phyloP scores from a whole-genome alignment of 2,329 filamentous ascomycete species.

The Ophiosphaerella korrae region DNA sequence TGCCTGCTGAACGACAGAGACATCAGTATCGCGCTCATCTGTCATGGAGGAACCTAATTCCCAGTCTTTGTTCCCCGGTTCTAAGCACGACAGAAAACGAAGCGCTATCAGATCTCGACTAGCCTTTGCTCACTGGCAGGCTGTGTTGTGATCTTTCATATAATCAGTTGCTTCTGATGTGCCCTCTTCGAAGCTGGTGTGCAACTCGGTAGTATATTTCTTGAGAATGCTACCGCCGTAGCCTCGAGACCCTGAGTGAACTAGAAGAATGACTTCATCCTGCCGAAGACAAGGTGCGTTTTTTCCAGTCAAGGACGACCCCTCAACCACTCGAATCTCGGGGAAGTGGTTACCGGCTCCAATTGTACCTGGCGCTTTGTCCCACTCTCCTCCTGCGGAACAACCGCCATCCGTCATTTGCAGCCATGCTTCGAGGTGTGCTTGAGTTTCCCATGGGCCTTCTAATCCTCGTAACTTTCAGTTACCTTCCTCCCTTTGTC shows the following conservation, averaged over 20 bases:
- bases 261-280: slow-evolving; percentile 44
- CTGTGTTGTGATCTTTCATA: slow-evolving; percentile 42
- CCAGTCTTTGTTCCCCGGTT: slow-evolving; percentile 38
- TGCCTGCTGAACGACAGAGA: slow-evolving; percentile 12
- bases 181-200: slow-evolving; percentile 32
- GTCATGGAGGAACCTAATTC: slow-evolving; percentile 11
- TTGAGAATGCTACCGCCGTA: slow-evolving; percentile 45
- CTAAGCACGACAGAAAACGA: slow-evolving; percentile 44
- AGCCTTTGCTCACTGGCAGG: slow-evolving; percentile 45
- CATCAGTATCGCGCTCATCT: slow-evolving; percentile 4
- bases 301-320: slow-evolving; percentile 7
- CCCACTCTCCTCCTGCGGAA: slow-evolving; percentile 40
- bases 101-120: slow-evolving; percentile 49
- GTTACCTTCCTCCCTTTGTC: slow-evolving; percentile 43
- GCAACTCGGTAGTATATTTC: slow-evolving; percentile 27
- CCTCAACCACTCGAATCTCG: slow-evolving; percentile 47
- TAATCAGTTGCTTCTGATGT: slow-evolving; percentile 34
- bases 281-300: slow-evolving; percentile 19
- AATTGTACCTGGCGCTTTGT: slow-evolving; percentile 43
- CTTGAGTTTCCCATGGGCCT: slow-evolving; percentile 37
- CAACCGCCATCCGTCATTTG: slow-evolving; percentile 18
- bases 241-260: slow-evolving; percentile 47
- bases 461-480: slow-evolving; percentile 43
- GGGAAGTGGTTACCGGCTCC: slow-evolving; percentile 48
- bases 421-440: slow-evolving; percentile 39